Conservation (phyloP, 352 stramenopile species). For the Hyaloperonospora brassicae region DNA sequence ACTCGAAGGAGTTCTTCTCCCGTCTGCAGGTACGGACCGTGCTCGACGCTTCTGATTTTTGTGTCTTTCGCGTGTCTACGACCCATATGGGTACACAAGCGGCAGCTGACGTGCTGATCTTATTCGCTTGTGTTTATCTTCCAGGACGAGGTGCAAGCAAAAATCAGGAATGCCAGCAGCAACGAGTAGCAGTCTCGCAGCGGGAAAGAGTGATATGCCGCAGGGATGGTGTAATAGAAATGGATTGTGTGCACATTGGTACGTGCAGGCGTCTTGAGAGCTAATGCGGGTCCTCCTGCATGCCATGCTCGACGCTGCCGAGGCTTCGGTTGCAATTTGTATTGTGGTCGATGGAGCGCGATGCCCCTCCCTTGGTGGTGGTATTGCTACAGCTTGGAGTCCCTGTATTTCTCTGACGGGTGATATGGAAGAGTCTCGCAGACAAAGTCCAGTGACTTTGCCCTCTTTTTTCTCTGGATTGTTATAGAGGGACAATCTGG, state of each 20-base stretch:
- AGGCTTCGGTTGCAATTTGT: slow-evolving; percentile 1
- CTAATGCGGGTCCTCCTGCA: background rate
- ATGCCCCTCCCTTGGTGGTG: too few species aligned
- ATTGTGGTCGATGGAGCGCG: background rate
- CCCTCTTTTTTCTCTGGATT: background rate
- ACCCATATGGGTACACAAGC: slow-evolving; percentile 2
- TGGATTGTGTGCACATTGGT: slow-evolving; percentile 27
- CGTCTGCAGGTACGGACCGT: slow-evolving; percentile 43
- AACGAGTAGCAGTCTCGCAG: slow-evolving; percentile 21
- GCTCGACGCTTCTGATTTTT: slow-evolving; percentile 8
- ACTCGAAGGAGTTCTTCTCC: slow-evolving; percentile 84
- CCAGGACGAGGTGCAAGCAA: slow-evolving; percentile 39
- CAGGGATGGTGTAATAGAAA: slow-evolving; percentile 23
- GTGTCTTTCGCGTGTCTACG: slow-evolving; percentile 8
- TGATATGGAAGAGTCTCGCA: too few species aligned
- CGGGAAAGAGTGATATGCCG: slow-evolving; percentile 5
- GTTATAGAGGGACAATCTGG: background rate
- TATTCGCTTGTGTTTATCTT: slow-evolving; percentile 9
- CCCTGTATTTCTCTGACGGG: too few species aligned
- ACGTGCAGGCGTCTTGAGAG: background rate
- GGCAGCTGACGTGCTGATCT: slow-evolving; percentile 5
- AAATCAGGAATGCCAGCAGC: slow-evolving; percentile 31
- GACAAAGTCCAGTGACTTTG: background rate
- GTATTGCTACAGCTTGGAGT: too few species aligned
- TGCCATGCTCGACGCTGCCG: too few species aligned